Conservation (phyloP, 805 yeast species). For the Pichia exigua region DNA sequence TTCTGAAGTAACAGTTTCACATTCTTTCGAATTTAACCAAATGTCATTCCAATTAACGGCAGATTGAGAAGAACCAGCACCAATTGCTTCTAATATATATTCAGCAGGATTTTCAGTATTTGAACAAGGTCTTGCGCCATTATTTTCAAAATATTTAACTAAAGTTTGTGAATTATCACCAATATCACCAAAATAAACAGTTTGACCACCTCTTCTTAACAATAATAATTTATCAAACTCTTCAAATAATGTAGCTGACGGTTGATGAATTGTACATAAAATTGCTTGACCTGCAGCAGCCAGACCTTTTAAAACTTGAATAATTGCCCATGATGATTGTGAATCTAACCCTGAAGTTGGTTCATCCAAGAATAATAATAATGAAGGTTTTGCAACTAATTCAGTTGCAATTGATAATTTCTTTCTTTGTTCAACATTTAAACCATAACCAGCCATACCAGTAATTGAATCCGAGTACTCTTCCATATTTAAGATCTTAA, state of each 20-base stretch:
- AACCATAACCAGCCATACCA: conserved; percentile 39
- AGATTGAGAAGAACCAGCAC: conserved; percentile 72
- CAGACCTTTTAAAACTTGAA: conserved; percentile 40
- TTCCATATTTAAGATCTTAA: conserved; percentile 35
- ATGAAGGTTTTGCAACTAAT: conserved; percentile 46
- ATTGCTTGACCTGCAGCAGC: conserved; percentile 51
- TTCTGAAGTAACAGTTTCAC: conserved; percentile 20
- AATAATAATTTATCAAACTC: conserved; percentile 35
- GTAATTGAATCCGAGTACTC: conserved; percentile 45
- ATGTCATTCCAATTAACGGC: conserved; percentile 57
- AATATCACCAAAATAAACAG: conserved; percentile 48
- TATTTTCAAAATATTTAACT: conserved; percentile 39
- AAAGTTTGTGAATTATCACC: conserved; percentile 37
- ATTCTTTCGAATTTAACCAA: conserved; percentile 39
- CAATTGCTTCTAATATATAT: conserved; percentile 64
- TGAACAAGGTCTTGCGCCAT: conserved; percentile 61
- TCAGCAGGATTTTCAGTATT: conserved; percentile 66
- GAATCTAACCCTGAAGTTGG: conserved; percentile 57
- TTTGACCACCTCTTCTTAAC: conserved; percentile 43
- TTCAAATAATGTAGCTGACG: conserved; percentile 39
- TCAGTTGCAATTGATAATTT: conserved; percentile 49
- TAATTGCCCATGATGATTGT: conserved; percentile 52
- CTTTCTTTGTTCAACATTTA: conserved; percentile 49
- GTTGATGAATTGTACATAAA: conserved; percentile 50
- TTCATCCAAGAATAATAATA: conserved; percentile 49